A percentile compares a stretch with the other conserved stretches of the same genome.
Conservation (phyloP, 495 filamentous ascomycete species). For the Penicillium ochrochloron region DNA sequence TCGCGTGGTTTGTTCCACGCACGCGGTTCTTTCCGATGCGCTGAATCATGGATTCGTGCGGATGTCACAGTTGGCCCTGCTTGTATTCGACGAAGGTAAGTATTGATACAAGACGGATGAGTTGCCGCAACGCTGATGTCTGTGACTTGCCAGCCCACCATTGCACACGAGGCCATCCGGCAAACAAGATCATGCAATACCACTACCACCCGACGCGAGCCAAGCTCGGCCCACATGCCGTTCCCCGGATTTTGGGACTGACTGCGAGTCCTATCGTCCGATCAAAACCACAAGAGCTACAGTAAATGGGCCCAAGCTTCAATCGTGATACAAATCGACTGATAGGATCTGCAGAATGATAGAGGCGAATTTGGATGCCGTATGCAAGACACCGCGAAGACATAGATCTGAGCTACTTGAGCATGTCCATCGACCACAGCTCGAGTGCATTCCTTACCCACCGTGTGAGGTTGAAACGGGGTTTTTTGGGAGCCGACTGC, state of each 20-base stretch:
- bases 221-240: slow-evolving; percentile 34
- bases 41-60: slow-evolving; percentile 78
- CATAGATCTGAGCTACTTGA: slow-evolving; percentile 72
- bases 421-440: slow-evolving; percentile 67
- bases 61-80: slow-evolving; percentile 65
- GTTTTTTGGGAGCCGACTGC: slow-evolving; percentile 19
- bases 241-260: slow-evolving; percentile 80
- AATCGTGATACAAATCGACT: not conserved
- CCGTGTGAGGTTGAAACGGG: slow-evolving; percentile 6
- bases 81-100: slow-evolving; percentile 91
- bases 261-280: slow-evolving; percentile 81
- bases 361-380: slow-evolving; percentile 76
- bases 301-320: slow-evolving; percentile 15
- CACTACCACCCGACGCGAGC: slow-evolving; percentile 65
- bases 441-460: slow-evolving; percentile 58
- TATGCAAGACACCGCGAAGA: slow-evolving; percentile 71
- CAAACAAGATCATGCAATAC: slow-evolving; percentile 76
- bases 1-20: slow-evolving; percentile 77
- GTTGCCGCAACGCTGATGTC: not conserved
- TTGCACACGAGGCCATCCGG: slow-evolving; percentile 57
- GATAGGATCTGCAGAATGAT: slow-evolving; percentile 51
- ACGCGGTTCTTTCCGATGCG: slow-evolving; percentile 78
- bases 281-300: slow-evolving; percentile 36
- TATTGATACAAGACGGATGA: not conserved
- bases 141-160: slow-evolving; percentile 32